phyloP scores from a whole-genome alignment of 169 alveolate species.

The Plasmodium yoelii region DNA sequence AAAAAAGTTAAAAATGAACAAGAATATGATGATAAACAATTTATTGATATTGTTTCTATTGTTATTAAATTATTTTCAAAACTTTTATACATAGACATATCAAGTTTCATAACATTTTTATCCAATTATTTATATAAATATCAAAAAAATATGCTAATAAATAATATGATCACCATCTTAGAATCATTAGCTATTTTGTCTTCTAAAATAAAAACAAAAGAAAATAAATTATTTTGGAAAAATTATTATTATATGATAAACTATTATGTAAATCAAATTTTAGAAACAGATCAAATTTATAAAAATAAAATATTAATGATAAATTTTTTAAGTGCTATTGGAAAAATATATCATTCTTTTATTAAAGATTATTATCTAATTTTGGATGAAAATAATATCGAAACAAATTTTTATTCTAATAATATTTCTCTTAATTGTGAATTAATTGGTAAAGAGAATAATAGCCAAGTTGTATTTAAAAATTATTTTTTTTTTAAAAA shows the following conservation, averaged over 20 bases:
- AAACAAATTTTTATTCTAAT: no score
- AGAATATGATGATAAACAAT: background rate
- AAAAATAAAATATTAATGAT: conserved; percentile 15
- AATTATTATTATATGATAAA: conserved; percentile 16
- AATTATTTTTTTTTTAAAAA: conserved; percentile 10
- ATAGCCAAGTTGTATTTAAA: no score
- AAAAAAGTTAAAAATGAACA: background rate
- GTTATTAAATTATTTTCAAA: conserved; percentile 7
- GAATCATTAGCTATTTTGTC: conserved; percentile 3
- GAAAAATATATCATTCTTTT: conserved; percentile 27
- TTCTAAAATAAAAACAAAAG: background rate
- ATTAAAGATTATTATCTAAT: background rate
- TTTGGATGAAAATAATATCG: no score
- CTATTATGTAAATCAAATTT: background rate
- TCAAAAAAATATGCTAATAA: background rate
- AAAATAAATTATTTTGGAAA: conserved; percentile 20
- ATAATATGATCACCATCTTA: conserved; percentile 14
- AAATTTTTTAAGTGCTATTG: conserved; percentile 19
- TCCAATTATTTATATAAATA: background rate
- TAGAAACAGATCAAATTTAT: conserved; percentile 1
- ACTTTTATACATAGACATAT: background rate
- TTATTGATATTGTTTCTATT: background rate
- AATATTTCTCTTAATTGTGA: no score
- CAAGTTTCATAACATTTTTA: background rate
- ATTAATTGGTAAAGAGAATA: background rate